These are phyloP conservation scores for Aspergillus steynii DNA, from an alignment of 495 filamentous ascomycete species.

Conservation along the genomic window DNA sequence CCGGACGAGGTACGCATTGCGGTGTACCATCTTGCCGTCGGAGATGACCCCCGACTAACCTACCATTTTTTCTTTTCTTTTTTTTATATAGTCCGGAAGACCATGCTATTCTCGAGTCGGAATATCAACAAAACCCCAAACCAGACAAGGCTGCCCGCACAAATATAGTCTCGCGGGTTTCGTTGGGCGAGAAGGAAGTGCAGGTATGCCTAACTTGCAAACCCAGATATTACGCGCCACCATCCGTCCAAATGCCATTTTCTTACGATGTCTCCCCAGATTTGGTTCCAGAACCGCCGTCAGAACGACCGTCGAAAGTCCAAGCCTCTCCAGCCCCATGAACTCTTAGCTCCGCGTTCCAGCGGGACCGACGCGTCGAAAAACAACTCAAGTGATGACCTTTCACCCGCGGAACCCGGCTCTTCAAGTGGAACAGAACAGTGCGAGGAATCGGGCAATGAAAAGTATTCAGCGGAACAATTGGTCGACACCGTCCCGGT, in stretches of 20 bases:
- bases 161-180: slow-evolving; percentile 79
- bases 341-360: slow-evolving; percentile 63
- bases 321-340: slow-evolving; percentile 79
- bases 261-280: slow-evolving; percentile 52
- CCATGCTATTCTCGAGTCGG: slow-evolving; percentile 85
- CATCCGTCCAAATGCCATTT: slow-evolving; percentile 17
- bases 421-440: slow-evolving; percentile 38
- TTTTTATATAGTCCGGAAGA: slow-evolving; percentile 68
- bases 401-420: slow-evolving; percentile 34
- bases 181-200: slow-evolving; percentile 94
- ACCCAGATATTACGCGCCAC: slow-evolving; percentile 26
- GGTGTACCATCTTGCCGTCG: slow-evolving; percentile 11
- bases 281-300: slow-evolving; percentile 98
- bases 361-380: slow-evolving; percentile 49
- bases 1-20: slow-evolving; percentile 57
- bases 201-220: slow-evolving; percentile 65
- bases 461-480: slow-evolving; percentile 21
- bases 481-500: slow-evolving; percentile 36
- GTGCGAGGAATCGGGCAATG: slow-evolving; percentile 22
- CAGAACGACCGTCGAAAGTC: slow-evolving; percentile 92
- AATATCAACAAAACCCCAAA: slow-evolving; percentile 82
- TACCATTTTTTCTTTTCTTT: not conserved
- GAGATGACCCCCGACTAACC: slow-evolving; percentile 3
- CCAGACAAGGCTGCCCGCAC: slow-evolving; percentile 88
- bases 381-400: slow-evolving; percentile 49